Base-by-base conservation (phyloP, 2,329 filamentous ascomycete species). In the Paraphaeosphaeria sporulosa region DNA sequence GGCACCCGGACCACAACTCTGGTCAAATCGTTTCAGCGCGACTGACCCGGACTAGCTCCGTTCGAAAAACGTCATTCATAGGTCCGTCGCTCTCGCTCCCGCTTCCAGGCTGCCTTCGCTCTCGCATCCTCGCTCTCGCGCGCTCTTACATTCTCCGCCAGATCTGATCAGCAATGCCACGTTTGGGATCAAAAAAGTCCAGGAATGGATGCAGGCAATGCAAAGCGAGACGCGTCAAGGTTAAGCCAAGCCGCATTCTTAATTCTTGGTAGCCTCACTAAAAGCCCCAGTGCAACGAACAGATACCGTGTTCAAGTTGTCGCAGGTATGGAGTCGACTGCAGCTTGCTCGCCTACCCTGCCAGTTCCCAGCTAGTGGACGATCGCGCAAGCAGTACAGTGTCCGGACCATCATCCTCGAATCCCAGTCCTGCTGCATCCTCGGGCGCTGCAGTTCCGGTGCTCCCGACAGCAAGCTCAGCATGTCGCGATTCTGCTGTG, bases 171-270 rank as follows among this genome's bases (percentile, higher is more conserved):
- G 43, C 43, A 25, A 69, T 70, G 66, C 61, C 68, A 30, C 66
- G 68, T 23, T 56, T 70, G 13, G 68, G 67, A 1, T 69, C 69
- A 5, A 71, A 70, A 30, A 72, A 71, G 44, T 69, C 63, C 44
- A 65, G 69, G 17, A 65, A 63, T 36, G 71, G 71, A 25, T 75
- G 72, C 49, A 32, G 53, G 40, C 69, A 71, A 36, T 75, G 70
- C 53, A 75, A 73, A 55, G 60, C 57, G 13, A 62, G 70, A 46
- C 70, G 69, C 30, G 71, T 74, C 12, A 74, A 74, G 64, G 69
- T 71, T 55, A 12, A 25, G 27, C 34, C 47, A 12, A 25, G 34
- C 46, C 23, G n/a, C n/a, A n/a, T n/a, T n/a, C n/a, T 21, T 40
- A 6, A 46, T 46, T 19, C 17, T n/a, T 43, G 50, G 30, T 23